Base-by-base conservation (phyloP, 192 early-diverging fungal genomes). In the Coemansia sp. region DNA sequence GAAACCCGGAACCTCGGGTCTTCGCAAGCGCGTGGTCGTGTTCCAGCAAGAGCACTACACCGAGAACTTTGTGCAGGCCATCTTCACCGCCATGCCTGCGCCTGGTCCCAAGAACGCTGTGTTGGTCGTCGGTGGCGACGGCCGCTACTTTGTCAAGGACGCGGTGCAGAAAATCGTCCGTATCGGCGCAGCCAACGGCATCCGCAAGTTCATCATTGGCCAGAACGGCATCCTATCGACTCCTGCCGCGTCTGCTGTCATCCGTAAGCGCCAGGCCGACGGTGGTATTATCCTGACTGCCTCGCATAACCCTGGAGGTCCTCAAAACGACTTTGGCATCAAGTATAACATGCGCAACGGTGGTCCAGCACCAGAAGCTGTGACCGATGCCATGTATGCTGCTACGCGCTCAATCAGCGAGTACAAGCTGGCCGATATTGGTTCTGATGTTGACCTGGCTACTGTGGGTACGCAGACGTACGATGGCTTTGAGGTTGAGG, bases 231-330 rank as follows among this genome's bases (percentile, higher is more conserved):
- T 99, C 66, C 76, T 99, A 36, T 96, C 95, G 9, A 99, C 97
- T 8, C 96, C 96, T 6, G 95, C 95, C 37, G 94, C 93, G 5
- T 99, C 97, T 6, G 92, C 97, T 68, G 71, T 97, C 41, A 98
- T 99, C 70, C 90, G 95, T 67, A 91, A 91, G 69, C 85, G 84
- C 78, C 86, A 92, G 67, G 95, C 96, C 45, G 94, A 93, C 45
- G 95, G 93, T 74, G 97, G 96, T 56, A 97, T 99, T 57, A 87
- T 99, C 55, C 83, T 99, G 70, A 98, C 96, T n/a, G 97, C 97
- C 12, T 97, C 95, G 35, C 97, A 99, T 86, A 99, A 99, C 85
- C 96, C 97, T 18, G 97, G 97, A 58, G 97, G 97, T 56, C 97
- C 97, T 33, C 86, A 95, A 36, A 92, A 94, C 70, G 97, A 99